Evolutionary conservation across 257 asterid species (phyloP).

Genomic region (Rauvolfia tetraphylla): DNA sequence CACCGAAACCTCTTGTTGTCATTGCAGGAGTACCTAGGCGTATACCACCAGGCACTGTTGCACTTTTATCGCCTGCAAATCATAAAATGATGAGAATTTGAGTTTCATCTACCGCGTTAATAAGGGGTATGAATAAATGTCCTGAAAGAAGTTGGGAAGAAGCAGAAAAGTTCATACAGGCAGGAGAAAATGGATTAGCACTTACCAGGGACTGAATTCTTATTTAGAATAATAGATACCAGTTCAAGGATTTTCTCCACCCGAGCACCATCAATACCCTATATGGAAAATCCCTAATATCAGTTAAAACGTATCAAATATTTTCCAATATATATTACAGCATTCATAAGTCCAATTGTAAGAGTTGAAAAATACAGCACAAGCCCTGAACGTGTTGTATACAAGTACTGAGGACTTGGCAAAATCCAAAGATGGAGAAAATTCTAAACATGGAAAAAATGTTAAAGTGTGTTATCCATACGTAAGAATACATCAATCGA

Average conservation of each 20-base stretch:
- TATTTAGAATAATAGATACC: constrained; percentile 93
- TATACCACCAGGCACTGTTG: constrained; percentile 90
- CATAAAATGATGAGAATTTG: background rate
- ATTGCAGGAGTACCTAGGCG: constrained; percentile 93
- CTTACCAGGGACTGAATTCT: constrained; percentile 95
- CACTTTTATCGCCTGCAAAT: constrained; percentile 78
- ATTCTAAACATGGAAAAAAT: background rate
- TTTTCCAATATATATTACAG: background rate
- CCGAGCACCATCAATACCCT: constrained; percentile 96
- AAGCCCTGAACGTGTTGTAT: background rate
- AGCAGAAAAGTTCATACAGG: no score
- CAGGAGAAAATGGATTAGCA: background rate
- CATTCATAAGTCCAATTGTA: background rate
- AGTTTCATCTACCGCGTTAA: no score
- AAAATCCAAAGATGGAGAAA: background rate
- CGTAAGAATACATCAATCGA: background rate
- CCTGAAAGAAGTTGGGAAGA: background rate
- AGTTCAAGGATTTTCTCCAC: constrained; percentile 90
- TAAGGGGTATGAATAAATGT: no score
- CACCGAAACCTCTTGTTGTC: constrained; percentile 86
- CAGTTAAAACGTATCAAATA: background rate
- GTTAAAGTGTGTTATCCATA: background rate
- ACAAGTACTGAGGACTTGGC: background rate
- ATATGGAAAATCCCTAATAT: constrained; percentile 4
- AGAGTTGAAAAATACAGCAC: background rate